A percentile compares a stretch with the other conserved stretches of the same genome.
Conservation (phyloP, 2,329 filamentous ascomycete genomes). For the Erysiphe pisi region DNA sequence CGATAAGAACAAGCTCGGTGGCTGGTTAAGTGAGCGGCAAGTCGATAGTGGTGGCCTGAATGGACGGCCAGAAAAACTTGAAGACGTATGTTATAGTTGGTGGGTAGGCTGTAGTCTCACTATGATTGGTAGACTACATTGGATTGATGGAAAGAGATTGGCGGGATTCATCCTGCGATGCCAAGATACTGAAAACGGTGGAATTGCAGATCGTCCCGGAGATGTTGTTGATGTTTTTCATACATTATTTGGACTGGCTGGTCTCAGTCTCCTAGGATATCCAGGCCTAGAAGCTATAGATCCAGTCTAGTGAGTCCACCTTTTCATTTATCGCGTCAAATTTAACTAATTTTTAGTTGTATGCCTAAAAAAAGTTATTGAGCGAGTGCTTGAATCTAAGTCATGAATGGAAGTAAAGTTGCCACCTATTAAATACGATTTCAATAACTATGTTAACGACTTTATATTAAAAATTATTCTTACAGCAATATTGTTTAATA, state of each 20-base stretch:
- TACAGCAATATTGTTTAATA: too few relatives aligned
- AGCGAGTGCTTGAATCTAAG: slow-evolving; percentile 45
- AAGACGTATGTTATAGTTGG: slow-evolving; percentile 98
- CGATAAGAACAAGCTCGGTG: slow-evolving; percentile 67
- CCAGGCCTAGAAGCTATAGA: slow-evolving; percentile 70
- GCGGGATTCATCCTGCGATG: slow-evolving; percentile 72
- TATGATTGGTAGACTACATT: slow-evolving; percentile 78
- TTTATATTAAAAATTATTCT: too few relatives aligned
- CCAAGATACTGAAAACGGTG: slow-evolving; percentile 74
- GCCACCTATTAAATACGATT: not conserved
- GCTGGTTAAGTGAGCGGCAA: slow-evolving; percentile 91
- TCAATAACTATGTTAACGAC: not conserved
- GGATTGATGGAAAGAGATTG: slow-evolving; percentile 80
- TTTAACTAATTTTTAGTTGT: slow-evolving; percentile 42
- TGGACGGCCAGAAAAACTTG: slow-evolving; percentile 84
- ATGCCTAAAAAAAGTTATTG: slow-evolving; percentile 58
- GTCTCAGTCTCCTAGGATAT: slow-evolving; percentile 71
- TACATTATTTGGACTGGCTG: slow-evolving; percentile 78
- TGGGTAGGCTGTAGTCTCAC: slow-evolving; percentile 90
- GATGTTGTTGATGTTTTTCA: slow-evolving; percentile 98
- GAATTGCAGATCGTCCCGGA: slow-evolving; percentile 79
- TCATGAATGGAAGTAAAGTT: not conserved
- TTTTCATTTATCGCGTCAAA: not conserved
- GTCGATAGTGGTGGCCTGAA: slow-evolving; percentile 80
- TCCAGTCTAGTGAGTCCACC: slow-evolving; percentile 60